Percentiles rank a stretch among this genome's conserved stretches.
Conservation (phyloP, 75 land plant species). For the Cupressus sempervirens region DNA sequence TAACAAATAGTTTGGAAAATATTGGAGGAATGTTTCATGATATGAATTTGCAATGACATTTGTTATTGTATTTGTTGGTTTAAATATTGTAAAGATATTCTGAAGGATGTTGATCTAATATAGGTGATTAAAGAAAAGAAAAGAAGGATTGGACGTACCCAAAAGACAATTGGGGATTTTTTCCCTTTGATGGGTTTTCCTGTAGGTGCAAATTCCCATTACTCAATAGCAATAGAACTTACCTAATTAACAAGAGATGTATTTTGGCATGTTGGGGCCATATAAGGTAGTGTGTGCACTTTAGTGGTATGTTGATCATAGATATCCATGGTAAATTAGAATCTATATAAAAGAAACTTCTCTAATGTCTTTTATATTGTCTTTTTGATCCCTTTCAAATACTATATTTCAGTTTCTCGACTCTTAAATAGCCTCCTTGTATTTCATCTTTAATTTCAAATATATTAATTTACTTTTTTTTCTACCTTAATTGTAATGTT, state of each 20-base stretch:
- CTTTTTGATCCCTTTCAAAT: background rate
- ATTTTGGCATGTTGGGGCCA: constrained; percentile 95
- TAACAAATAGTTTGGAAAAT: background rate
- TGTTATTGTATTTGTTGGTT: background rate
- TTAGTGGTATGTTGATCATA: constrained; percentile 48
- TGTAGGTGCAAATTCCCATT: constrained; percentile 91
- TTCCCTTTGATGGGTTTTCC: constrained; percentile 96
- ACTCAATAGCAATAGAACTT: constrained; percentile 84
- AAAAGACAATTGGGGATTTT: constrained; percentile 94
- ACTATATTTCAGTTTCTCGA: background rate
- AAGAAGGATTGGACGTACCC: constrained; percentile 85
- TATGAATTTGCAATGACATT: background rate
- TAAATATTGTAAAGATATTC: background rate
- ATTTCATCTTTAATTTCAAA: background rate
- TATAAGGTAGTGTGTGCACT: constrained; percentile 95
- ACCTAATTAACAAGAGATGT: constrained; percentile 82
- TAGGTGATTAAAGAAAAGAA: constrained; percentile 90
- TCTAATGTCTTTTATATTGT: background rate
- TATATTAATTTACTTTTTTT: background rate
- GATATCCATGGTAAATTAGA: background rate
- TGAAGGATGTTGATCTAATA: background rate
- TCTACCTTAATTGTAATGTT: background rate
- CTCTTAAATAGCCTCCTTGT: background rate
- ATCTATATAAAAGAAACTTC: background rate
- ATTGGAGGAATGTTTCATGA: constrained; percentile 1